Conservation (phyloP, 768 basidiomycete genomes). For the Omphalotus guepiniiformis region DNA sequence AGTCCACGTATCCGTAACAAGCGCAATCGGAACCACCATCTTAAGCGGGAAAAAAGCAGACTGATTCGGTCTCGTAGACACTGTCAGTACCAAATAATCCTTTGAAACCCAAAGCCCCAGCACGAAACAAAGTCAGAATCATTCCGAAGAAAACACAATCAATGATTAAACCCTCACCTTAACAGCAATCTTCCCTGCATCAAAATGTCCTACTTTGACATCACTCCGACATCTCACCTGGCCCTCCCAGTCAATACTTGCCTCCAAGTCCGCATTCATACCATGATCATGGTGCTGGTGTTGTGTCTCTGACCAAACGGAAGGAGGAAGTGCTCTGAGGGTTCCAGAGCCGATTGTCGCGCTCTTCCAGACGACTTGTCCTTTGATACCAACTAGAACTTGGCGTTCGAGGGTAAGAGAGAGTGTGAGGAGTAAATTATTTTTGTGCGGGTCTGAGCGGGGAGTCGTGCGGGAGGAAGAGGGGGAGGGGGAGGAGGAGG, state of each 20-base stretch:
- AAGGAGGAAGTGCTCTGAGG: not conserved
- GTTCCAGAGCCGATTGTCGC: not conserved
- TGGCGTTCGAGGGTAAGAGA: constrained; percentile 1
- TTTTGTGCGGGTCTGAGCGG: no score
- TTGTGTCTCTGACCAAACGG: no score
- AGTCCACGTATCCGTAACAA: constrained; percentile 9
- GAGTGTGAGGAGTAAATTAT: constrained; percentile 1
- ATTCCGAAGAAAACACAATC: not conserved
- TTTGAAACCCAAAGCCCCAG: no score
- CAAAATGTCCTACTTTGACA: constrained; percentile 4
- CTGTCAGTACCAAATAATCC: constrained; percentile 4
- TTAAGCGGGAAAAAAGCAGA: not conserved
- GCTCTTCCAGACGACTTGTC: constrained; percentile 4
- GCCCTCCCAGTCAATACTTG: constrained; percentile 6
- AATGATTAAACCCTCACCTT: not conserved
- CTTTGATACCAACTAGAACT: constrained; percentile 4
- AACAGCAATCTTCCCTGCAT: constrained; percentile 1
- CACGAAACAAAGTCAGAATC: not conserved
- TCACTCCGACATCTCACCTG: not conserved
- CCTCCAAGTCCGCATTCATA: no score
- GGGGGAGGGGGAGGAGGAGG: not conserved
- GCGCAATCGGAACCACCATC: constrained; percentile 2
- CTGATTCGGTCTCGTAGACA: not conserved
- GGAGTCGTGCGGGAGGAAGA: not conserved
- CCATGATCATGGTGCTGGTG: not conserved